A percentile compares a stretch with the other conserved stretches of the same genome.
Conservation (phyloP, 208 protist genomes). For the Trypanosomatidae sp. region DNA sequence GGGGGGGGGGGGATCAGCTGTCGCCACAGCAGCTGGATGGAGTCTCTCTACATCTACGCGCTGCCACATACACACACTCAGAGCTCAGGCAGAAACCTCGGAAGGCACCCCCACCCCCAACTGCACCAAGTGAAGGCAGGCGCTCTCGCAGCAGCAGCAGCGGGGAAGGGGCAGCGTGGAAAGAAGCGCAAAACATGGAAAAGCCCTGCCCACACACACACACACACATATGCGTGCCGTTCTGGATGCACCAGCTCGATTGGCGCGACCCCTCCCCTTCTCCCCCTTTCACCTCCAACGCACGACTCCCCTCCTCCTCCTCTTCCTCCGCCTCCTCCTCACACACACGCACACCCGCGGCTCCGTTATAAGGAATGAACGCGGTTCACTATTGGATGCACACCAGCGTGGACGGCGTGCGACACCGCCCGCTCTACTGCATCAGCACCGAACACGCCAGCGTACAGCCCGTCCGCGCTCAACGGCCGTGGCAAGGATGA, state of each 20-base stretch:
- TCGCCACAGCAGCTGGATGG: not conserved
- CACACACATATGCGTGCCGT: not conserved
- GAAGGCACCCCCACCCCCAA: not conserved
- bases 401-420: conserved; percentile 7
- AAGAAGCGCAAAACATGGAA: not conserved
- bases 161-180: not conserved
- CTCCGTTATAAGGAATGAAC: not conserved
- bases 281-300: too few relatives aligned
- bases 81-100: not conserved
- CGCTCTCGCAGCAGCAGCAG: not conserved
- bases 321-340: not conserved
- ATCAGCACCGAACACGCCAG: conserved; percentile 44
- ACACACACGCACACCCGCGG: not conserved
- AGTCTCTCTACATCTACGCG: not conserved
- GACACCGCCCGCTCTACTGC: conserved; percentile 39
- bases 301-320: not conserved
- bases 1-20: not conserved
- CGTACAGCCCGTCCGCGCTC: conserved; percentile 28
- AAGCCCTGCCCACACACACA: not conserved
- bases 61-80: not conserved
- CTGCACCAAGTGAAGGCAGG: not conserved
- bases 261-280: too few relatives aligned
- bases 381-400: conserved; percentile 12
- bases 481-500: not conserved
- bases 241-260: not conserved